phyloP scores from a whole-genome alignment of 805 yeast genomes.

The Lachancea thermotolerans region DNA sequence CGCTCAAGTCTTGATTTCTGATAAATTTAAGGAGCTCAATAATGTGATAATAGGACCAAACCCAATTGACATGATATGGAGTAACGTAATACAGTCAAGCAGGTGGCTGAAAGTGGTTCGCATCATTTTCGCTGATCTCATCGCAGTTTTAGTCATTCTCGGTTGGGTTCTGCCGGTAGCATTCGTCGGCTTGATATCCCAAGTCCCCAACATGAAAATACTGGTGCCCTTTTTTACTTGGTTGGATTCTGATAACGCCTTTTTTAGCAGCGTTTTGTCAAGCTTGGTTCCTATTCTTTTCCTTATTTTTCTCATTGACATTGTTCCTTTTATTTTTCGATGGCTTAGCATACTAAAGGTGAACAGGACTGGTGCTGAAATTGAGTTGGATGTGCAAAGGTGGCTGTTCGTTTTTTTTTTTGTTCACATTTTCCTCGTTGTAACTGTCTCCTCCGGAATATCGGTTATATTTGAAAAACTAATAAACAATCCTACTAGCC shows the following conservation, averaged over 20 bases:
- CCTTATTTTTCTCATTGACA: constrained; percentile 54
- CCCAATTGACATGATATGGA: constrained; percentile 70
- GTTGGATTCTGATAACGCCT: constrained; percentile 48
- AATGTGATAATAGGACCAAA: constrained; percentile 46
- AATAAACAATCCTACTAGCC: constrained; percentile 62
- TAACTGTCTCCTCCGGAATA: constrained; percentile 76
- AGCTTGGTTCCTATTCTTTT: constrained; percentile 63
- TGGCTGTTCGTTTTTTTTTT: constrained; percentile 77
- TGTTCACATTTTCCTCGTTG: constrained; percentile 77
- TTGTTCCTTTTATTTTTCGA: constrained; percentile 54
- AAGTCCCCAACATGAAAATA: constrained; percentile 56
- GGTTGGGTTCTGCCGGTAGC: constrained; percentile 84
- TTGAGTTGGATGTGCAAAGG: constrained; percentile 64
- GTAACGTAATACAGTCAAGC: constrained; percentile 41
- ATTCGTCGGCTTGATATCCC: constrained; percentile 67
- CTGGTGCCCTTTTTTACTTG: constrained; percentile 55
- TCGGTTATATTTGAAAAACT: constrained; percentile 55
- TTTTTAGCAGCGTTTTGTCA: constrained; percentile 46
- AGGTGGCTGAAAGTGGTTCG: constrained; percentile 35
- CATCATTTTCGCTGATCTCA: constrained; percentile 37
- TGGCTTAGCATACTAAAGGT: constrained; percentile 50
- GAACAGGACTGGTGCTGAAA: constrained; percentile 50
- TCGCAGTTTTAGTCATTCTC: constrained; percentile 45
- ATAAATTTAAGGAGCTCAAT: constrained; percentile 38
- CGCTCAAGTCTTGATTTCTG: constrained; percentile 48